phyloP scores from a whole-genome alignment of 1,284 basidiomycete genomes.

The Pseudomicrostroma phylloplanum region DNA sequence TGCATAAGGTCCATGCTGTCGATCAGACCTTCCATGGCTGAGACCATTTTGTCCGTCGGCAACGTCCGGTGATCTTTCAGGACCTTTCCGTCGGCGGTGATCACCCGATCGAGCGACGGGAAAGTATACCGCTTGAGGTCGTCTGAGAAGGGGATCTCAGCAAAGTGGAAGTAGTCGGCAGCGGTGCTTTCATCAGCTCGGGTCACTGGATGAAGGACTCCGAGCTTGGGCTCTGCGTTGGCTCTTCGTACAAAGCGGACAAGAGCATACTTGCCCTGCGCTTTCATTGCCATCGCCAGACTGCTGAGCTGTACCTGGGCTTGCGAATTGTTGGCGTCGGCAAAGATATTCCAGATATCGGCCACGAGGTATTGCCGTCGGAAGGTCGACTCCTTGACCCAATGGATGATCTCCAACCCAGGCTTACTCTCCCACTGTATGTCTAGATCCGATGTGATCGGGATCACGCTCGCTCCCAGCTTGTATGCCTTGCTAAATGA shows the following conservation, averaged over 20 bases:
- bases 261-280: constrained; percentile 65
- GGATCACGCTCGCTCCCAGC: constrained; percentile 82
- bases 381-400: constrained; percentile 58
- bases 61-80: constrained; percentile 72
- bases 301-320: constrained; percentile 80
- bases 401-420: constrained; percentile 76
- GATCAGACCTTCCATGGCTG: constrained; percentile 78
- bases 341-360: constrained; percentile 82
- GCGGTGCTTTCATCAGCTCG: neutral
- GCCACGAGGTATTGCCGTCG: constrained; percentile 66
- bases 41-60: constrained; percentile 70
- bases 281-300: constrained; percentile 71
- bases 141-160: constrained; percentile 85
- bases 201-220: constrained; percentile 29
- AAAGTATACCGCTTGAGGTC: constrained; percentile 83
- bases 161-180: constrained; percentile 9
- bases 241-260: constrained; percentile 72
- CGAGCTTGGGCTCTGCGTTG: constrained; percentile 67
- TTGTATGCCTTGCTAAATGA: constrained; percentile 76
- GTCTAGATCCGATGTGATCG: constrained; percentile 59
- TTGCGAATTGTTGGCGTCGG: constrained; percentile 62
- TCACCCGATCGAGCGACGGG: constrained; percentile 68
- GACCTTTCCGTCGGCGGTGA: constrained; percentile 68
- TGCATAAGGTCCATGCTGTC: constrained; percentile 74
- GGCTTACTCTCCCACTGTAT: constrained; percentile 8